These are phyloP conservation scores for Aspergillus sp. DNA, from an alignment of 2,329 filamentous ascomycete species.

Conservation along the genomic window DNA sequence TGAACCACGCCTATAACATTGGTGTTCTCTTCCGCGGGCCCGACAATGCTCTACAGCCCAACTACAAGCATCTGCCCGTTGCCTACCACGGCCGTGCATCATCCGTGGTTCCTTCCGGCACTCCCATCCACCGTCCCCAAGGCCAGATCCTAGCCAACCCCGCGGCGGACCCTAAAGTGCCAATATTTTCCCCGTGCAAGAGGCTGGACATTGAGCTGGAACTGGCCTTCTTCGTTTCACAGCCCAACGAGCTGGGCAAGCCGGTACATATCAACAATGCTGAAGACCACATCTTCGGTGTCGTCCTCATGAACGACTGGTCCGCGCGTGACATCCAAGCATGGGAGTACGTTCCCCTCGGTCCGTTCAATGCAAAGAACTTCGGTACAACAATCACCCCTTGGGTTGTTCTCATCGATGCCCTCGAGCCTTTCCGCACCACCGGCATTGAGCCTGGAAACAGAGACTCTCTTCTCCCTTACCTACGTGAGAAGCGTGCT, in stretches of 20 bases:
- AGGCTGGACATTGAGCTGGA: conserved; percentile 81
- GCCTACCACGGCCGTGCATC: conserved; percentile 81
- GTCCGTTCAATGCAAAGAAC: conserved; percentile 84
- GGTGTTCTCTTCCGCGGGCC: conserved; percentile 74
- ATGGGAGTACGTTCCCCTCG: conserved; percentile 83
- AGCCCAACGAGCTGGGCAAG: conserved; percentile 66
- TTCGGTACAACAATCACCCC: conserved; percentile 77
- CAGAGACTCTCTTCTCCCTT: conserved; percentile 61
- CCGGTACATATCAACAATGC: conserved; percentile 68
- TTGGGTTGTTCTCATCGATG: conserved; percentile 79
- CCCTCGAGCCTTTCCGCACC: conserved; percentile 69
- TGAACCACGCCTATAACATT: conserved; percentile 76
- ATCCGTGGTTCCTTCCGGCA: conserved; percentile 75
- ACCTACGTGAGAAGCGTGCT: conserved; percentile 64
- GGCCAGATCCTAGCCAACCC: conserved; percentile 75
- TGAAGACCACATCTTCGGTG: conserved; percentile 74
- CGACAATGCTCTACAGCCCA: conserved; percentile 74
- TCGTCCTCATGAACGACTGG: conserved; percentile 88
- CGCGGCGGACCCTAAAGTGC: conserved; percentile 63
- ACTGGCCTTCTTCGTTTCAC: conserved; percentile 74
- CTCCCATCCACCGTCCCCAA: conserved; percentile 71
- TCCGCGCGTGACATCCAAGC: conserved; percentile 80
- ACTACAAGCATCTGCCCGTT: conserved; percentile 80
- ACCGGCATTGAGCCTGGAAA: conserved; percentile 58
- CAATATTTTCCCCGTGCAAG: conserved; percentile 66